A percentile compares a stretch with the other conserved stretches of the same genome.
phyloP scores from a whole-genome alignment of 192 early-diverging fungal genomes.

The Glomus cerebriforme region DNA sequence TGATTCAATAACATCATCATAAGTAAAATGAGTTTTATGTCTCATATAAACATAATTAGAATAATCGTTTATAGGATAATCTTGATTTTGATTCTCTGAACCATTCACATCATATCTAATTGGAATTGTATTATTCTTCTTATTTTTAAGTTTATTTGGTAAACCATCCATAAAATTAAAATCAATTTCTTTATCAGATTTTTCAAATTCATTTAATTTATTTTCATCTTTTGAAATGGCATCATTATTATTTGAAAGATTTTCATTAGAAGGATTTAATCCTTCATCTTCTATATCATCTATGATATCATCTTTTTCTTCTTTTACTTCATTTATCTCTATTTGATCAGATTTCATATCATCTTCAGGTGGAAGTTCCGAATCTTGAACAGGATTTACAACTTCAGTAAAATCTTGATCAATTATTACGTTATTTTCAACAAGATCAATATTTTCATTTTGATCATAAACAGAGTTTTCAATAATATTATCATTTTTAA shows the following conservation, averaged over 20 bases:
- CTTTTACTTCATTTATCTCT: too few relatives aligned
- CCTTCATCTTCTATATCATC: background rate
- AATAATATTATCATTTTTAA: background rate
- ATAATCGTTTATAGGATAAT: background rate
- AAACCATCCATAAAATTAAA: background rate
- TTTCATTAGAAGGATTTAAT: background rate
- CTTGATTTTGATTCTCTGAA: background rate
- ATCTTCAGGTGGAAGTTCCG: background rate
- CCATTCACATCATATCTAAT: too few relatives aligned
- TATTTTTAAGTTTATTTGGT: constrained; percentile 5
- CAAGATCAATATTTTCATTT: background rate
- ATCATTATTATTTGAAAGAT: constrained; percentile 3
- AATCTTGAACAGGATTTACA: background rate
- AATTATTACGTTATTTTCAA: background rate
- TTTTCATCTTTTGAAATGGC: background rate
- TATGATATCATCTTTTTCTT: background rate
- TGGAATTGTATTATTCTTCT: background rate
- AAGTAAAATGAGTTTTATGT: constrained; percentile 10
- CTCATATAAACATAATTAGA: background rate
- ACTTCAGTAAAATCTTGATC: background rate
- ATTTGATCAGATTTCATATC: too few relatives aligned
- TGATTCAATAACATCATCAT: background rate
- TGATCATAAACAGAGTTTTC: background rate
- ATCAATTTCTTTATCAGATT: background rate
- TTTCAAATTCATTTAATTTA: background rate